Conservation (phyloP, 2,329 filamentous ascomycete species). For the Epichloe typhina region DNA sequence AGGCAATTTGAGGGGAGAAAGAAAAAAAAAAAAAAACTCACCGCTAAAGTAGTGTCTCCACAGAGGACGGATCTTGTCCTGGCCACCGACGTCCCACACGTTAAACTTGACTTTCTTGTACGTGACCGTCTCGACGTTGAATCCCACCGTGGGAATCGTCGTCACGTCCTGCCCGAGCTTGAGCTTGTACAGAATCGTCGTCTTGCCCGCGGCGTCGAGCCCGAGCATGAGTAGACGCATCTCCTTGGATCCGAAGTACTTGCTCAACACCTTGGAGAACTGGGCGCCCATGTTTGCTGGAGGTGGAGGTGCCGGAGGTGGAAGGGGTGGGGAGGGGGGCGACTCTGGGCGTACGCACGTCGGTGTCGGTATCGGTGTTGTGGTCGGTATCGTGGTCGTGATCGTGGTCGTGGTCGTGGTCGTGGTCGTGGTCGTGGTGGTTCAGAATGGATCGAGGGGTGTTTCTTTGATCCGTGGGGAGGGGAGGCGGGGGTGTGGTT, state of each 20-base stretch:
- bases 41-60: slow-evolving; percentile 96
- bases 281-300: slow-evolving; percentile 67
- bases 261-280: slow-evolving; percentile 92
- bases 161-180: slow-evolving; percentile 98
- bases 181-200: slow-evolving; percentile 97
- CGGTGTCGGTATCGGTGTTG: no score
- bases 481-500: no score
- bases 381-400: no score
- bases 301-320: no score
- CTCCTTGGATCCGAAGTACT: slow-evolving; percentile 98
- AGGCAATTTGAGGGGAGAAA: no score
- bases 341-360: background rate
- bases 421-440: no score
- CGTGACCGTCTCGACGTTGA: slow-evolving; percentile 97
- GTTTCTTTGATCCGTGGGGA: no score
- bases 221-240: slow-evolving; percentile 98
- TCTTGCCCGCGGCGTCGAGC: slow-evolving; percentile 96
- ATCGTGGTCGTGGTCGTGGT: no score
- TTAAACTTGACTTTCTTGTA: slow-evolving; percentile 99
- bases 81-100: slow-evolving; percentile 96
- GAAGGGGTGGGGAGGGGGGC: no score
- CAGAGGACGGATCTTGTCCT: slow-evolving; percentile 95
- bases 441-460: no score
- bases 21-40: slow-evolving; percentile 21
- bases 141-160: slow-evolving; percentile 94